Evolutionary conservation across 176 grass and related monocot species (phyloP).

Genomic region (Thinopyrum elongatum): DNA sequence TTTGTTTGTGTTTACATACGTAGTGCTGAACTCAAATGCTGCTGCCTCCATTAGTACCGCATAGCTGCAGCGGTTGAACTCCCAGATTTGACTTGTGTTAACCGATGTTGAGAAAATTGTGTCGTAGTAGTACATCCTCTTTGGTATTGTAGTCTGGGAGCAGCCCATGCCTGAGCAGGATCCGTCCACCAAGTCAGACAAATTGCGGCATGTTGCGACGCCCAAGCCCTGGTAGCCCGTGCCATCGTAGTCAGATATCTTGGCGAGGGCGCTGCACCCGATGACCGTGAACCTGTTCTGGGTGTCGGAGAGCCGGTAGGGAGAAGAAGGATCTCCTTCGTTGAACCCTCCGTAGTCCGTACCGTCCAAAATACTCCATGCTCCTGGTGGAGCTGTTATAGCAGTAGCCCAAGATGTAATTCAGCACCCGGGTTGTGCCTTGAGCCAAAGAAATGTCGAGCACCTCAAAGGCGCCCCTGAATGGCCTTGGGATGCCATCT

Average conservation of each 20-base stretch:
- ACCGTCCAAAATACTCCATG: neutral
- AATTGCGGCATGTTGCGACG: neutral
- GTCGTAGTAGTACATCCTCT: too few relatives aligned
- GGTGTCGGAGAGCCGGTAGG: constrained; percentile 16
- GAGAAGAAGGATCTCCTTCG: neutral
- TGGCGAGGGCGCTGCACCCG: constrained; percentile 33
- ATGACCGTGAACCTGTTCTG: constrained; percentile 49
- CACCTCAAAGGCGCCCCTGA: neutral
- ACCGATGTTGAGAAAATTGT: fast-evolving
- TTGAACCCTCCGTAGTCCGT: fast-evolving
- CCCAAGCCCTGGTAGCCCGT: constrained; percentile 10
- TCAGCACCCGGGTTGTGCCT: neutral
- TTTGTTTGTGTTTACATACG: neutral
- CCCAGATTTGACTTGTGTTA: neutral
- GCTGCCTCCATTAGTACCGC: neutral
- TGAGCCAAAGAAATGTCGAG: neutral
- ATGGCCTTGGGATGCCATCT: neutral
- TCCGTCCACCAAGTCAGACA: neutral
- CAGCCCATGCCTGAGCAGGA: constrained; percentile 42
- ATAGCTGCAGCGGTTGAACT: neutral
- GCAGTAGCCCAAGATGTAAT: neutral
- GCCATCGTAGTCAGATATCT: neutral
- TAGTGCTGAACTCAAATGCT: neutral
- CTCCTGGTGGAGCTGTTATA: neutral
- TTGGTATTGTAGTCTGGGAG: constrained; percentile 8